Evolutionary conservation across 2,329 filamentous ascomycete genomes (phyloP).

Genomic region (Aspergillus jensenii): DNA sequence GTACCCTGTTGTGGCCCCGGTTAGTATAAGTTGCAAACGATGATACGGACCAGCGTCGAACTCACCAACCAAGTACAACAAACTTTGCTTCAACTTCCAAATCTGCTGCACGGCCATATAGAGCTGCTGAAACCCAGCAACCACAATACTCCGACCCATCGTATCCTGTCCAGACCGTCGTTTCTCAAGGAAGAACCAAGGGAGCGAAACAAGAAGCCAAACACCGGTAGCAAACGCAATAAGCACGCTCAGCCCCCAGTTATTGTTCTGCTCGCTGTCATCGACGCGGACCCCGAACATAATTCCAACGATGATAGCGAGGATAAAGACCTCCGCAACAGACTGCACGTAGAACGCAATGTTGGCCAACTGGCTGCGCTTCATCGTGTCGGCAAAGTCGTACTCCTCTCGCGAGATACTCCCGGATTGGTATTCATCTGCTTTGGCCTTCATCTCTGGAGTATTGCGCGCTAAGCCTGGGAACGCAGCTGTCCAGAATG

Average conservation of each 20-base stretch:
- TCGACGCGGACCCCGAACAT: conserved; percentile 63
- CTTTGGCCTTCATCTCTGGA: conserved; percentile 49
- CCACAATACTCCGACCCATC: conserved; percentile 48
- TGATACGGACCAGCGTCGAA: neutral
- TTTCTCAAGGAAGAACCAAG: conserved; percentile 68
- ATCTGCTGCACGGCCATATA: conserved; percentile 59
- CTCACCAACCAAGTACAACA: conserved; percentile 62
- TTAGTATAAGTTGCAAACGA: neutral
- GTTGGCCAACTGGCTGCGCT: conserved; percentile 64
- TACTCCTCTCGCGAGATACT: conserved; percentile 60
- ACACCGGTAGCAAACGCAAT: conserved; percentile 65
- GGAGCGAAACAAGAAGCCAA: conserved; percentile 63
- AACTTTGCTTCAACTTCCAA: conserved; percentile 64
- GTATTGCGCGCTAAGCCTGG: conserved; percentile 59
- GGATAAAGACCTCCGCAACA: conserved; percentile 60
- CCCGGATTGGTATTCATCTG: conserved; percentile 51
- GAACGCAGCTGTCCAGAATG: conserved; percentile 68
- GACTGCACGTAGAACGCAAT: conserved; percentile 65
- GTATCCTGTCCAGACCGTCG: conserved; percentile 59
- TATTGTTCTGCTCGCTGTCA: conserved; percentile 60
- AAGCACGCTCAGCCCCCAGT: conserved; percentile 64
- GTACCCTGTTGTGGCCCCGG: conserved; percentile 45
- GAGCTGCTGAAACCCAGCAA: conserved; percentile 63
- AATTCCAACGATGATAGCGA: conserved; percentile 65
- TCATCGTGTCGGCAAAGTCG: conserved; percentile 60